phyloP scores from a whole-genome alignment of 345 rosid species.

The Euphorbia pulcherrima region DNA sequence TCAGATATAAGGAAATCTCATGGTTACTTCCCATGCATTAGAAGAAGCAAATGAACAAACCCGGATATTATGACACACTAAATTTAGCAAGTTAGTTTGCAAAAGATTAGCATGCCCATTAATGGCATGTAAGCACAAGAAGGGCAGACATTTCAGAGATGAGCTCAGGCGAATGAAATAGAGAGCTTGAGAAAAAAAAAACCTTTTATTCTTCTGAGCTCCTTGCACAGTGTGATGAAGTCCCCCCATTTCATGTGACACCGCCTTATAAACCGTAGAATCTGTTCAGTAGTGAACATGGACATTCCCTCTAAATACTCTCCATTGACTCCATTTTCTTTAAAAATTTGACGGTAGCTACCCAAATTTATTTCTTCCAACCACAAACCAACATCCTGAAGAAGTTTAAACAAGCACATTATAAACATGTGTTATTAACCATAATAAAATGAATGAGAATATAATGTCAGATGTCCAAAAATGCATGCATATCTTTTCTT shows the following conservation, averaged over 20 bases:
- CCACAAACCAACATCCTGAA: slow-evolving; percentile 95
- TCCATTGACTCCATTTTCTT: slow-evolving; percentile 89
- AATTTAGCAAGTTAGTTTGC: background rate
- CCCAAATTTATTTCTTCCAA: slow-evolving; percentile 89
- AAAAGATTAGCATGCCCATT: background rate
- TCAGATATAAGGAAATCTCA: background rate
- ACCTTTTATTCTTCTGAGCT: slow-evolving; percentile 96
- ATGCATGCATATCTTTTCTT: background rate
- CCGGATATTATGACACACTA: background rate
- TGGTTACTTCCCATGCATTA: background rate
- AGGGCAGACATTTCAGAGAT: background rate
- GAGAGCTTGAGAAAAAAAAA: slow-evolving; percentile 1
- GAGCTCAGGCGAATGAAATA: background rate
- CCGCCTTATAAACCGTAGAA: slow-evolving; percentile 91
- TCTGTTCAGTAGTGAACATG: slow-evolving; percentile 95
- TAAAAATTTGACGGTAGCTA: slow-evolving; percentile 79
- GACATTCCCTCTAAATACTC: slow-evolving; percentile 97
- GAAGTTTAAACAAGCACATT: background rate
- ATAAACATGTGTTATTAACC: slow-evolving; percentile 3
- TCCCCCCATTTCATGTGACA: slow-evolving; percentile 99
- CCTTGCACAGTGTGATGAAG: slow-evolving; percentile 95
- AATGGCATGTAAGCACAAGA: background rate
- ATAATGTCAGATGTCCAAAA: background rate
- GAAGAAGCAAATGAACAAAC: background rate
- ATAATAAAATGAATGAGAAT: background rate